Evolutionary conservation across 108 stramenopile genomes (phyloP), one percentile per base, ranked within the genome.

Genomic region (Stephanodiscus minutulus): DNA sequence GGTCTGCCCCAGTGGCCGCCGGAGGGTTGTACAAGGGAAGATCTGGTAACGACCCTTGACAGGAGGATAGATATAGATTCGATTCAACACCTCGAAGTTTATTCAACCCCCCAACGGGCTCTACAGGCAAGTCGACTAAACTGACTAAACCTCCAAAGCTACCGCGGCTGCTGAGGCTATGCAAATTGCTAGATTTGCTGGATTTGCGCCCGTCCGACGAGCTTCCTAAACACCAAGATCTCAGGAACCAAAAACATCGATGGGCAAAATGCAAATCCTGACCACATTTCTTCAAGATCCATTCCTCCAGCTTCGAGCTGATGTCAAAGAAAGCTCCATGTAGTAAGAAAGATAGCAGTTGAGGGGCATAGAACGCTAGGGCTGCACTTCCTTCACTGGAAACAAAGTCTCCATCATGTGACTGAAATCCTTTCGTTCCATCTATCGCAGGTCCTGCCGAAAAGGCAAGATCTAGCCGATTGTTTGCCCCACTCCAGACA

Each of bases 161-260:
- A 25, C 33, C 35, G 33, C 44, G 57, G 27, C 46, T 66, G 36
- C 75, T 70, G 12, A 46, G 64, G 33, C 17, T 74, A 8, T 53
- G 60, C 6, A 24, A 41, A 47, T 68, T 58, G 37, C 49, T 48
- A 59, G 62, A 28, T 55, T 68, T 58, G 37, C 49, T 48, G 49
- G 62, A 28, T 55, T 79, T 68, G 41, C 41, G 21, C 25, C 21
- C 33, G 28, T 29, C 31, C 39, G 53, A 25, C 12, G 62, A 33
- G 20, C 72, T 18, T 50, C 82, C 77, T 85, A 91, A 77, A 56
- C 85, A 88, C 94, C 94, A 95, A 11, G 90, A 88, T 35, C 91
- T 47, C 49, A 95, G 65, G 64, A 92, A 92, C 94, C 94, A 95
- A 65, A 86, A 95, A 61, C 91, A 92, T 48, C 87, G 80, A 68